Evolutionary conservation across 306 rosid genomes (phyloP), one percentile per base, ranked within the genome.

Genomic region (Sindora glabra): DNA sequence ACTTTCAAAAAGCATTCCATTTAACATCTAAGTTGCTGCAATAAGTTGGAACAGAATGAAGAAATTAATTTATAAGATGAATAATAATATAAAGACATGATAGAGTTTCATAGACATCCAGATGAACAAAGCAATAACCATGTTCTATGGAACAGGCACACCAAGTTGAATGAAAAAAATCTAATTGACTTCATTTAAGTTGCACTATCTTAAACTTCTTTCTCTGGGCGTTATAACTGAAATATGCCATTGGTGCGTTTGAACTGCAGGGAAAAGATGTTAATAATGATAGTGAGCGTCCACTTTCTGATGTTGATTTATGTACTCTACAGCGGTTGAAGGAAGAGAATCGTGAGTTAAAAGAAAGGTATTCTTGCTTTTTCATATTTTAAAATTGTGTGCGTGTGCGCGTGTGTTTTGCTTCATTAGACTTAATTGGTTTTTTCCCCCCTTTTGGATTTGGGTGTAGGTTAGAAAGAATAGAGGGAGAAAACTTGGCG

Each of bases 331-430:
- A 71, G 73, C 68, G 47, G 70, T 72, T 92, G 82, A 88, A 69
- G 69, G 74, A 78, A 39, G 95, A 85, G 72, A 91, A 91, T 70
- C 39, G 13, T 23, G 79, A 73, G 70, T 53, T 91, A 77, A 87
- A 80, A 76, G 74, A 81, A 61, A 87, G 85, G 97, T 91, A 74
- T 23, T n/a, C 7, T 59, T 68, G 48, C 24, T 51, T 57, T 56
- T 38, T 68, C 18, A 26, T 23, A 29, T 4, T 56, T 27, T 50
- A 10, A 16, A 36, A 38, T 54, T 24, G 33, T 21, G 21, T 11
- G 44, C 42, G 18, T 3, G 1, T 6, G 16, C 18, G 5, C 24
- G 4, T 64, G 7, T 13, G 37, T 19, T 40, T 64, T 77, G 50
- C 39, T 52, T 32, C 22, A 0, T 29, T 29, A 9, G 34, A 34